phyloP scores from a whole-genome alignment of 2,329 filamentous ascomycete genomes.

The Pseudogymnoascus verrucosus region DNA sequence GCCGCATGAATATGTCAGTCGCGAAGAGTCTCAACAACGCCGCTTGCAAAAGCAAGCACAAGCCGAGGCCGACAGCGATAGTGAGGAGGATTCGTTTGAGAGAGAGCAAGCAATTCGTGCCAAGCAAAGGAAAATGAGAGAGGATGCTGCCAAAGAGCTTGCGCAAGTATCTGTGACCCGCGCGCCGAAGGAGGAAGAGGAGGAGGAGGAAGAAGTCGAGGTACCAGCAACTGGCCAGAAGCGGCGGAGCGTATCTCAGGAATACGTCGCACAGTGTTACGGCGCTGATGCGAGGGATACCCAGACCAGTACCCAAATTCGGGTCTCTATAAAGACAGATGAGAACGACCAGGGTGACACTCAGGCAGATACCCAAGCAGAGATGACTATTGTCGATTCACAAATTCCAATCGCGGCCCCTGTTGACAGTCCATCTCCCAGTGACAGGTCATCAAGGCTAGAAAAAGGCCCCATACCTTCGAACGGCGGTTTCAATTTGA shows the following conservation, averaged over 20 bases:
- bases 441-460: background rate
- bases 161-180: background rate
- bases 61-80: background rate
- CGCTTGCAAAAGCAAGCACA: background rate
- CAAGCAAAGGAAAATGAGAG: background rate
- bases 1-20: background rate
- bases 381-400: slow-evolving; percentile 3
- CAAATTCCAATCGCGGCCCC: background rate
- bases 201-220: background rate
- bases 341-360: background rate
- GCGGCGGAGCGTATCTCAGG: slow-evolving; percentile 13
- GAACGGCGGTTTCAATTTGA: background rate
- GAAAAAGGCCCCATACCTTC: background rate
- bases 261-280: slow-evolving; percentile 22
- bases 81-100: background rate
- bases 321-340: background rate
- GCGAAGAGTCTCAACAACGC: background rate
- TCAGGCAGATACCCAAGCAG: background rate
- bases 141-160: slow-evolving; percentile 6
- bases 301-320: slow-evolving; percentile 15
- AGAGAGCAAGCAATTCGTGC: background rate
- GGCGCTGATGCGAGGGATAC: slow-evolving; percentile 21
- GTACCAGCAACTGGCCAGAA: background rate
- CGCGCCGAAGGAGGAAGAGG: background rate
- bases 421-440: background rate